These are phyloP conservation scores for Rubia peregrina DNA, from an alignment of 305 asterid genomes.

Conservation along the genomic window DNA sequence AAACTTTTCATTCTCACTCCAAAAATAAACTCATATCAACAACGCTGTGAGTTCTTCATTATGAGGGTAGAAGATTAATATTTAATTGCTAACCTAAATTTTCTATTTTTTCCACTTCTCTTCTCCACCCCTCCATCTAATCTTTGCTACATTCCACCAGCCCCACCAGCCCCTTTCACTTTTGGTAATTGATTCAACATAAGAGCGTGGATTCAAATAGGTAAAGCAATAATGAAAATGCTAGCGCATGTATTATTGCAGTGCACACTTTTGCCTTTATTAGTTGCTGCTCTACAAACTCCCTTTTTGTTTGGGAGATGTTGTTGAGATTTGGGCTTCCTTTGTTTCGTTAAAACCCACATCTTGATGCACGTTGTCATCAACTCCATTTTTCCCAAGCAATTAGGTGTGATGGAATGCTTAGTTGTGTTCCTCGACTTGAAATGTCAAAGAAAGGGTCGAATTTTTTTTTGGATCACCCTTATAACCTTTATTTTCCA, in stretches of 20 bases:
- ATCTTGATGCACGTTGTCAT: slow-evolving; percentile 41
- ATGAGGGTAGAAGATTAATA: too few relatives aligned
- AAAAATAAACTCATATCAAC: too few relatives aligned
- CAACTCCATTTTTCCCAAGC: slow-evolving; percentile 65
- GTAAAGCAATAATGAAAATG: slow-evolving; percentile 57
- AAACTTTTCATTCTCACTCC: too few relatives aligned
- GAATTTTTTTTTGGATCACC: background rate
- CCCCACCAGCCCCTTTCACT: too few relatives aligned
- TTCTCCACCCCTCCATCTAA: too few relatives aligned
- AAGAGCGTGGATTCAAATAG: slow-evolving; percentile 51
- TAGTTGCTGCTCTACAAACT: slow-evolving; percentile 74
- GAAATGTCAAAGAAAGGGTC: slow-evolving; percentile 42
- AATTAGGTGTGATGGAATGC: slow-evolving; percentile 67
- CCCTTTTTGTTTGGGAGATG: slow-evolving; percentile 68
- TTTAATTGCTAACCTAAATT: too few relatives aligned
- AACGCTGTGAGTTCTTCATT: too few relatives aligned
- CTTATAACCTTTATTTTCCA: background rate
- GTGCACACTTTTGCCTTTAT: slow-evolving; percentile 52
- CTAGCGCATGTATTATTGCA: slow-evolving; percentile 44
- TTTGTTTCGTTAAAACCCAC: too few relatives aligned
- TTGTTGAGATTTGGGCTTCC: slow-evolving; percentile 39
- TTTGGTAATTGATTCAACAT: slow-evolving; percentile 2
- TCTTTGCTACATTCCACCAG: too few relatives aligned
- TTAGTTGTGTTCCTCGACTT: slow-evolving; percentile 58
- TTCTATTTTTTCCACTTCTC: too few relatives aligned